These are phyloP conservation scores for Marchantia paleacea DNA, from an alignment of 225 moss, liverwort and hornwort genomes.

Conservation along the genomic window DNA sequence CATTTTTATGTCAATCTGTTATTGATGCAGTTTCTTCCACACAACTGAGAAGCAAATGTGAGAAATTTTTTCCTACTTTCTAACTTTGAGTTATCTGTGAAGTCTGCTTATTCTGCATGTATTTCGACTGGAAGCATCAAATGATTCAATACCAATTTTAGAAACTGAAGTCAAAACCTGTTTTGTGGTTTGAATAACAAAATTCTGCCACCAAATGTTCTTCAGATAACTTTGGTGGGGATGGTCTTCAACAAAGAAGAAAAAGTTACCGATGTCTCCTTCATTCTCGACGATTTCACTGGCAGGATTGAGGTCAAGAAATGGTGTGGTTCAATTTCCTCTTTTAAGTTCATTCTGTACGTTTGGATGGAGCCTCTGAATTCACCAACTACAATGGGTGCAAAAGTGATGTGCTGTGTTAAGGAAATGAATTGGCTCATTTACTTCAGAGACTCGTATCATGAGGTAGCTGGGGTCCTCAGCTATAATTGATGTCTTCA, in stretches of 20 bases:
- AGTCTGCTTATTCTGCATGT: no score
- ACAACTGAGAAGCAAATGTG: no score
- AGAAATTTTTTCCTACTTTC: no score
- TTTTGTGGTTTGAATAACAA: no score
- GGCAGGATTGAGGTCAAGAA: constrained; percentile 94
- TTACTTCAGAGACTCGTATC: no score
- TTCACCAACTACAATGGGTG: not conserved
- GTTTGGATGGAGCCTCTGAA: not conserved
- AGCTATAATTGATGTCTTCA: not conserved
- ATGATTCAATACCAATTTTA: no score
- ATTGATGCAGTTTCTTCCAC: no score
- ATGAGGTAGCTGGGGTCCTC: not conserved
- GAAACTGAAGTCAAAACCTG: no score
- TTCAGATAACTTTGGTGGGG: constrained; percentile 86
- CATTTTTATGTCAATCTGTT: no score
- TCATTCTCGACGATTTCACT: constrained; percentile 80
- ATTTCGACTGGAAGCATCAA: no score
- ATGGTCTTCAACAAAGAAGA: constrained; percentile 92
- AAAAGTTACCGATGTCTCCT: constrained; percentile 85
- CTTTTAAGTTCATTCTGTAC: not conserved
- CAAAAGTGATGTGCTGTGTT: not conserved
- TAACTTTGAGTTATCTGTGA: no score
- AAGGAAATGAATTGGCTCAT: no score
- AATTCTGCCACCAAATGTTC: not conserved
- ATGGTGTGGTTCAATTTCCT: constrained; percentile 46